phyloP scores from a whole-genome alignment of 768 basidiomycete species.

The Rhodotorula babjevae region DNA sequence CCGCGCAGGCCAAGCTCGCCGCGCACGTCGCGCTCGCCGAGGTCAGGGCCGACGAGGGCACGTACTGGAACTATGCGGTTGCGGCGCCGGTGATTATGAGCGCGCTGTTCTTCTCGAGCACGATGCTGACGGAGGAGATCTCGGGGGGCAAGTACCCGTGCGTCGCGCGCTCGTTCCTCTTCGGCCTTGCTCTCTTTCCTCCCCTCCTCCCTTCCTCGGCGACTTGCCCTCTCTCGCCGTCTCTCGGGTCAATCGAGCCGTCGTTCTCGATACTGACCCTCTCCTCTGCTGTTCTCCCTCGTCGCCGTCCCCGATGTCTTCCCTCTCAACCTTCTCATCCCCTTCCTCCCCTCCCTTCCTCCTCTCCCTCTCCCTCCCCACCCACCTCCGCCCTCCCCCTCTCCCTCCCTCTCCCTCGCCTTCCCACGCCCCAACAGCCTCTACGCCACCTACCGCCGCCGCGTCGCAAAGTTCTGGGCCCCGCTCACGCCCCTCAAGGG shows the following conservation, averaged over 20 bases:
- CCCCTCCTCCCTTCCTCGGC: too few relatives aligned
- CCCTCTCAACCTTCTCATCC: too few relatives aligned
- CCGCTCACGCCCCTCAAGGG: constrained; percentile 53
- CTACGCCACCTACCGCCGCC: constrained; percentile 67
- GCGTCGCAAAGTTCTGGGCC: constrained; percentile 76
- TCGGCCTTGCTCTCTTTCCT: too few relatives aligned
- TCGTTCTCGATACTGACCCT: too few relatives aligned
- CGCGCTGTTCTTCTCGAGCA: constrained; percentile 70
- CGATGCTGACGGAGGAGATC: constrained; percentile 74
- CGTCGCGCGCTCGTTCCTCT: not conserved
- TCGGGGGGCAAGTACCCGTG: constrained; percentile 66
- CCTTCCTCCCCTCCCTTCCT: too few relatives aligned
- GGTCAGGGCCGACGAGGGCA: constrained; percentile 39
- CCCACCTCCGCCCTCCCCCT: too few relatives aligned
- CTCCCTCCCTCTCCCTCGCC: too few relatives aligned
- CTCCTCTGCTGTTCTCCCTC: too few relatives aligned
- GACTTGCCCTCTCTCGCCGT: too few relatives aligned
- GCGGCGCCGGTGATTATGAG: constrained; percentile 62
- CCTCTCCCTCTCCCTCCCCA: too few relatives aligned
- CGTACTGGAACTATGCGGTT: constrained; percentile 46
- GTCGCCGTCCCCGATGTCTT: too few relatives aligned
- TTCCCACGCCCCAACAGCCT: not conserved
- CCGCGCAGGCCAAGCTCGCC: constrained; percentile 2
- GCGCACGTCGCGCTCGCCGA: constrained; percentile 40
- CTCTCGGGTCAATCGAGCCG: too few relatives aligned